A percentile compares a stretch with the other conserved stretches of the same genome.
Conservation (phyloP, 2,329 filamentous ascomycete species). For the Hypoxylon sp. region DNA sequence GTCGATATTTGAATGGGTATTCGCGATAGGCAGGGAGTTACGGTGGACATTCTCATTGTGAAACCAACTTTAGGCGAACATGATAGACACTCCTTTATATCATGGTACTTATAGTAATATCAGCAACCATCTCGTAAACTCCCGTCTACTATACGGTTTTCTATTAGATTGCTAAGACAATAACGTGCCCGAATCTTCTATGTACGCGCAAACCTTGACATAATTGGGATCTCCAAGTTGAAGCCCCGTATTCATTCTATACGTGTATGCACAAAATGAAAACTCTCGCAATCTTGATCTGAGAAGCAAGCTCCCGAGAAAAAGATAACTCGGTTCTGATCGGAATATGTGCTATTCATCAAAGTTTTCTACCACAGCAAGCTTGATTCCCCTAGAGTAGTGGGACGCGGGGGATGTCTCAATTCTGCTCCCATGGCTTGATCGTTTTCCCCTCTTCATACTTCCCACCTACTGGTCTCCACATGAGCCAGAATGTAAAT, state of each 20-base stretch:
- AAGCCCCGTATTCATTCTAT: too few species aligned
- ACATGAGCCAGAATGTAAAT: slow-evolving; percentile 48
- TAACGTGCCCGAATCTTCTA: too few species aligned
- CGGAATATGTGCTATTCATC: not conserved
- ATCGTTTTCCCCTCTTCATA: slow-evolving; percentile 40
- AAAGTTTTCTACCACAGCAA: not conserved
- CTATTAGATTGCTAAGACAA: too few species aligned
- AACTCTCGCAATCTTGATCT: not conserved
- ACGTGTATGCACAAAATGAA: not conserved
- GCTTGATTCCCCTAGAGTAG: not conserved
- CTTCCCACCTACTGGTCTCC: slow-evolving; percentile 35
- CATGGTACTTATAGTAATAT: not conserved
- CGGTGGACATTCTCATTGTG: not conserved
- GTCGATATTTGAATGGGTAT: not conserved
- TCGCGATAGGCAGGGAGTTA: not conserved
- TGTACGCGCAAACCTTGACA: too few species aligned
- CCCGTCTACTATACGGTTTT: too few species aligned
- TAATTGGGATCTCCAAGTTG: too few species aligned
- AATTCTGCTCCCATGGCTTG: slow-evolving; percentile 38
- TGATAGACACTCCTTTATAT: not conserved
- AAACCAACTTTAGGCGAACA: not conserved
- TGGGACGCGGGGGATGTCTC: not conserved
- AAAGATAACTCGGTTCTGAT: not conserved
- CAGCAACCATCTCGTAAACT: too few species aligned
- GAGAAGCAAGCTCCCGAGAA: not conserved